Evolutionary conservation across 225 moss, liverwort and hornwort genomes (phyloP).

Genomic region (Antitrichia curtipendula): DNA sequence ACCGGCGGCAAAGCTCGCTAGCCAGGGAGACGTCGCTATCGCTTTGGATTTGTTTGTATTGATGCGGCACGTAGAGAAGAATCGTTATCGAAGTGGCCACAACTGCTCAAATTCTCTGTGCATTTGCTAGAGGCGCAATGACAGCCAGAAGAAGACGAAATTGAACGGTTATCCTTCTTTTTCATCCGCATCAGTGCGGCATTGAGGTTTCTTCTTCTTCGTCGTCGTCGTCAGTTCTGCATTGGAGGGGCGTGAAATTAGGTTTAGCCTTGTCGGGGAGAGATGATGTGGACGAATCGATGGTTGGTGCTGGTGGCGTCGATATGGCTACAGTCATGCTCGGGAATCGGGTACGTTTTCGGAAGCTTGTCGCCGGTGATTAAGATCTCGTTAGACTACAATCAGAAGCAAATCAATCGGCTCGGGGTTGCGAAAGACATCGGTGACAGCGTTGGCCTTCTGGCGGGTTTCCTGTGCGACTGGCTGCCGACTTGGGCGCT

Average conservation of each 20-base stretch:
- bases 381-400: constrained; percentile 55
- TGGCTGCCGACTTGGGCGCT: constrained; percentile 62
- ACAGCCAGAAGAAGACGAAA: neutral
- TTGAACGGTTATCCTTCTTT: neutral
- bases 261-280: neutral
- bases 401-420: constrained; percentile 74
- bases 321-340: constrained; percentile 81
- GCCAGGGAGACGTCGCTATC: neutral
- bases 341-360: constrained; percentile 80
- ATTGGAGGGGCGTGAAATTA: neutral
- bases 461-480: constrained; percentile 61
- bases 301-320: constrained; percentile 75
- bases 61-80: neutral
- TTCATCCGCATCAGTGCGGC: neutral
- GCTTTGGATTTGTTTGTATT: neutral
- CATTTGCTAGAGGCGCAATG: neutral
- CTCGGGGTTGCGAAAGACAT: constrained; percentile 87
- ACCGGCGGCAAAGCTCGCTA: neutral
- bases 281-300: constrained; percentile 36
- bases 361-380: constrained; percentile 84
- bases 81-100: neutral
- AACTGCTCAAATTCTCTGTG: neutral
- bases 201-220: neutral
- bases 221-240: neutral
- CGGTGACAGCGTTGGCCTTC: constrained; percentile 68